These are phyloP conservation scores for Emericellopsis cladophorae DNA, from an alignment of 2,329 filamentous ascomycete species.

Conservation along the genomic window DNA sequence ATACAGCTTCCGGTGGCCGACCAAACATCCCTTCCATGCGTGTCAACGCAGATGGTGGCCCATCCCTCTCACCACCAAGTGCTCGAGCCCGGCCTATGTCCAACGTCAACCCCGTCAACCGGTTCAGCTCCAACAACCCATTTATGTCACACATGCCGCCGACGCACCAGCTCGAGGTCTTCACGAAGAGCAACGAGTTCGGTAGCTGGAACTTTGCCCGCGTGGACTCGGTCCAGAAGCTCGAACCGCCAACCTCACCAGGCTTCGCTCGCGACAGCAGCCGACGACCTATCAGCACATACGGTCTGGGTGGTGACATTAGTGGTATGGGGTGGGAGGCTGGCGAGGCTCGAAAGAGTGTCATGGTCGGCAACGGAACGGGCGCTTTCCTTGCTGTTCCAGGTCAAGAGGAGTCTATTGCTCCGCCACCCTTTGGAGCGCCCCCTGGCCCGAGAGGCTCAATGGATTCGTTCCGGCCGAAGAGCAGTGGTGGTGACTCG, in stretches of 20 bases:
- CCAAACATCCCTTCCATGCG: slow-evolving; percentile 2
- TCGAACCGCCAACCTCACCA: not conserved
- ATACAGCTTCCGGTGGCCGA: slow-evolving; percentile 1
- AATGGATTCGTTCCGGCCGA: slow-evolving; percentile 19
- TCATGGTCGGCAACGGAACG: slow-evolving; percentile 37
- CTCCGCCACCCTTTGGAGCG: not conserved
- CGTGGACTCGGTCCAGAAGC: slow-evolving; percentile 19
- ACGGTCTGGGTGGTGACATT: slow-evolving; percentile 42
- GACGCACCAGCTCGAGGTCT: slow-evolving; percentile 44
- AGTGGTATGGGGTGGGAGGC: slow-evolving; percentile 34
- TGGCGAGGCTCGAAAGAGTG: slow-evolving; percentile 38
- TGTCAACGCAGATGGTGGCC: slow-evolving; percentile 7
- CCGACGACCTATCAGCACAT: slow-evolving; percentile 38
- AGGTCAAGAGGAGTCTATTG: slow-evolving; percentile 7
- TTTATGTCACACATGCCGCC: slow-evolving; percentile 30
- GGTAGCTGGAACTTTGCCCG: slow-evolving; percentile 46
- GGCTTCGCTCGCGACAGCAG: slow-evolving; percentile 8
- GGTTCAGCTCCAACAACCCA: slow-evolving; percentile 50
- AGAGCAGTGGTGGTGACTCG: slow-evolving; percentile 27
- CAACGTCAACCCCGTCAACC: slow-evolving; percentile 16
- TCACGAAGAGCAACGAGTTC: slow-evolving; percentile 45
- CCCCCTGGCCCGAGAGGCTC: not conserved
- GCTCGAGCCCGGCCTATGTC: slow-evolving; percentile 15
- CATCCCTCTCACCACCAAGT: slow-evolving; percentile 11
- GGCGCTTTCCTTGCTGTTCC: slow-evolving; percentile 43